phyloP scores from a whole-genome alignment of 176 grass and related monocot species.

The Oryza nivara region DNA sequence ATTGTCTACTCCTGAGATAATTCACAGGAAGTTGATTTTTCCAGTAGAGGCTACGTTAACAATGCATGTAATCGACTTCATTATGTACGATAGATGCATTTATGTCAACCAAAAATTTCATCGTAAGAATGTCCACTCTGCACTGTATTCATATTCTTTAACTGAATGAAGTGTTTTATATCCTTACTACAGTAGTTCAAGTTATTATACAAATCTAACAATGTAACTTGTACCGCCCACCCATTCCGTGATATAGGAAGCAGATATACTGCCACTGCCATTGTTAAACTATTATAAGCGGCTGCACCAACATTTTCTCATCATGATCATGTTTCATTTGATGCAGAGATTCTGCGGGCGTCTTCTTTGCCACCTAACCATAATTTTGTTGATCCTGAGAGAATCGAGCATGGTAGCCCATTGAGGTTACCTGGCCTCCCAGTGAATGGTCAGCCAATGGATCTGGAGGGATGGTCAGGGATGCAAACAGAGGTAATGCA shows the following conservation, averaged over 20 bases:
- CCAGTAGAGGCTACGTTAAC: neutral
- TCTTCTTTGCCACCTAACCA: constrained; percentile 77
- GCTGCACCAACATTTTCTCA: neutral
- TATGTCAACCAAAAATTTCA: constrained; percentile 1
- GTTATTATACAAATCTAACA: constrained; percentile 1
- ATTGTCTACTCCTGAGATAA: constrained; percentile 28
- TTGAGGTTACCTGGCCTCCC: constrained; percentile 81
- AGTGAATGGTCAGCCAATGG: constrained; percentile 93
- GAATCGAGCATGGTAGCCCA: constrained; percentile 83
- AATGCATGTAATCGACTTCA: neutral
- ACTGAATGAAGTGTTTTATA: constrained; percentile 19
- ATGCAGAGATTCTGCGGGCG: constrained; percentile 89
- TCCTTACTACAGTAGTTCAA: neutral
- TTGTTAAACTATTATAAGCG: constrained; percentile 18
- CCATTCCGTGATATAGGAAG: constrained; percentile 1
- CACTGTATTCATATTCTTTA: constrained; percentile 36
- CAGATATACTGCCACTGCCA: neutral
- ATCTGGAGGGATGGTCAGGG: constrained; percentile 85
- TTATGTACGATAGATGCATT: constrained; percentile 12
- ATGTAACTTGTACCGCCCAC: neutral
- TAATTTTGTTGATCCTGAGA: constrained; percentile 88
- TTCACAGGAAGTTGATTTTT: neutral
- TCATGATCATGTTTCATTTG: constrained; percentile 41
- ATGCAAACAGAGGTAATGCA: constrained; percentile 85
- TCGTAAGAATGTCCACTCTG: constrained; percentile 13